A percentile compares a stretch with the other conserved stretches of the same genome.
phyloP scores from a whole-genome alignment of 2,329 filamentous ascomycete genomes.

The Cladosporium phlei region DNA sequence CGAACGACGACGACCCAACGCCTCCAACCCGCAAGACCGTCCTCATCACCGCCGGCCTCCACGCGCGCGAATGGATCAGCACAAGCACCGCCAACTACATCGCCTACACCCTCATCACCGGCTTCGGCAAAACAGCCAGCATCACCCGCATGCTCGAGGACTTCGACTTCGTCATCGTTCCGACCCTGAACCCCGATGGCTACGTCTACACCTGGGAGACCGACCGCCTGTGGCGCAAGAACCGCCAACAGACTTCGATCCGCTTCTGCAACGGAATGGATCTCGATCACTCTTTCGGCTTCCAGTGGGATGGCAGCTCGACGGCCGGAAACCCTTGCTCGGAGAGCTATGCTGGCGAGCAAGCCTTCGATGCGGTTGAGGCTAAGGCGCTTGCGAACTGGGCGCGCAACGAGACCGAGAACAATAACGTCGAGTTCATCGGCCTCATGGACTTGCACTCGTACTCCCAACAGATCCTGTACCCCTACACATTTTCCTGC shows the following conservation, averaged over 20 bases:
- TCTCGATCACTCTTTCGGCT: slow-evolving; percentile 80
- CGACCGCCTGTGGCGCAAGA: slow-evolving; percentile 93
- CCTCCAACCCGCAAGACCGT: slow-evolving; percentile 64
- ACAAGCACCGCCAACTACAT: slow-evolving; percentile 87
- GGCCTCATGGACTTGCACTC: slow-evolving; percentile 87
- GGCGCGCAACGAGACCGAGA: slow-evolving; percentile 71
- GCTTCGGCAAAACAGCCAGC: slow-evolving; percentile 64
- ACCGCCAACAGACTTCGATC: slow-evolving; percentile 74
- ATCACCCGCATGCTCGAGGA: slow-evolving; percentile 75
- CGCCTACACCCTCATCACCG: slow-evolving; percentile 80
- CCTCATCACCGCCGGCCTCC: slow-evolving; percentile 77
- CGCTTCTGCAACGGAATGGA: slow-evolving; percentile 84
- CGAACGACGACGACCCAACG: slow-evolving; percentile 43
- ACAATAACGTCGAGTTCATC: slow-evolving; percentile 70
- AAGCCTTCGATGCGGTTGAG: slow-evolving; percentile 79
- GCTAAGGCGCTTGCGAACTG: slow-evolving; percentile 70
- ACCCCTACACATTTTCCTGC: slow-evolving; percentile 87
- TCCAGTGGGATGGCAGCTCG: slow-evolving; percentile 69
- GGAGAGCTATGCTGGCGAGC: slow-evolving; percentile 79
- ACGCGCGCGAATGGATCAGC: slow-evolving; percentile 95
- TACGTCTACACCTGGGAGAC: slow-evolving; percentile 90
- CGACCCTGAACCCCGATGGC: slow-evolving; percentile 87
- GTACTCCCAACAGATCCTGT: slow-evolving; percentile 91
- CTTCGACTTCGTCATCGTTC: slow-evolving; percentile 85
- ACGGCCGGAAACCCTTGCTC: slow-evolving; percentile 74